These are phyloP conservation scores for Lipomyces starkeyi DNA, from an alignment of 805 yeast species.

Conservation along the genomic window DNA sequence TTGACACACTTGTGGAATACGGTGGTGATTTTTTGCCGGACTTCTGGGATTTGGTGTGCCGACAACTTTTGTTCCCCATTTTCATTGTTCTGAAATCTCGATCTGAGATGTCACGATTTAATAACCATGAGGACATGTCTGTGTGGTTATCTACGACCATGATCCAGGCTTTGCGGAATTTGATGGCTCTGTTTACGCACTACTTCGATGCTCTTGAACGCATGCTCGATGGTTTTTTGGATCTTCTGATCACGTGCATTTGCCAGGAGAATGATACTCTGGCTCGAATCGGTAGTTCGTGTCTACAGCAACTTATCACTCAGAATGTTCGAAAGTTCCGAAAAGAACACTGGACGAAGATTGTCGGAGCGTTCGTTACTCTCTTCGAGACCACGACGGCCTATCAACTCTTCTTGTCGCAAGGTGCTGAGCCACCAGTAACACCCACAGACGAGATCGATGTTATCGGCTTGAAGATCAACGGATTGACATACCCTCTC, in stretches of 20 bases:
- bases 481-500: conserved; percentile 24
- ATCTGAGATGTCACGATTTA: conserved; percentile 72
- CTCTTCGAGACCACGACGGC: conserved; percentile 88
- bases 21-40: conserved; percentile 76
- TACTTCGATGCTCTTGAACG: conserved; percentile 78
- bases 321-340: conserved; percentile 72
- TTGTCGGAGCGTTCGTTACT: conserved; percentile 66
- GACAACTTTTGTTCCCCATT: conserved; percentile 83
- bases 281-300: conserved; percentile 90
- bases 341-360: conserved; percentile 73
- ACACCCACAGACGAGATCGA: conserved; percentile 30
- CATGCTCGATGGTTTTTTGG: conserved; percentile 79
- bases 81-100: conserved; percentile 78
- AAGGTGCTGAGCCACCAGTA: conserved; percentile 55
- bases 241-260: conserved; percentile 80
- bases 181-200: conserved; percentile 81
- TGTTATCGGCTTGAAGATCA: conserved; percentile 29
- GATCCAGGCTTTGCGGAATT: conserved; percentile 89
- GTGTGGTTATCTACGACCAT: conserved; percentile 97
- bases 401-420: conserved; percentile 63
- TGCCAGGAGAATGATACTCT: conserved; percentile 97
- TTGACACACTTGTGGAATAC: conserved; percentile 77
- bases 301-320: conserved; percentile 78
- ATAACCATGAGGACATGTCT: conserved; percentile 80
- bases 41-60: conserved; percentile 85